phyloP scores from a whole-genome alignment of 352 stramenopile species.

The Phytophthora multivora region DNA sequence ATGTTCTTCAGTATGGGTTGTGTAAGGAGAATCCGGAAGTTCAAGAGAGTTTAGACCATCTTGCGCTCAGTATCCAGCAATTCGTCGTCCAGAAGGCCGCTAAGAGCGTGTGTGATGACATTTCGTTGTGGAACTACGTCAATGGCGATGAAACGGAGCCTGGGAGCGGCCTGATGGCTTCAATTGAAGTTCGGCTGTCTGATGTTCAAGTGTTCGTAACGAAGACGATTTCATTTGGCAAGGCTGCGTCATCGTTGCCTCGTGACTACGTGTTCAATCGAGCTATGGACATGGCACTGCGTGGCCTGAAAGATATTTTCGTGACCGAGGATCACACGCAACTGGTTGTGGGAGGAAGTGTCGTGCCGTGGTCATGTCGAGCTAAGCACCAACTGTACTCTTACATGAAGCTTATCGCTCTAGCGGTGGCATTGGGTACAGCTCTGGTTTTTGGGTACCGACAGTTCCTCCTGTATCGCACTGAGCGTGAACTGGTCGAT shows the following conservation, averaged over 20 bases:
- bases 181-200: conserved; percentile 51
- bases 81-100: conserved; percentile 47
- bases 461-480: conserved; percentile 45
- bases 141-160: background rate
- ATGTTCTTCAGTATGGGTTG: conserved; percentile 49
- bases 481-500: conserved; percentile 56
- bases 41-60: conserved; percentile 44
- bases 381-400: conserved; percentile 55
- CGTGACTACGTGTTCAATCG: conserved; percentile 66
- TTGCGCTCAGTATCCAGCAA: conserved; percentile 52
- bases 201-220: conserved; percentile 57
- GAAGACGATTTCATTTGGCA: conserved; percentile 45
- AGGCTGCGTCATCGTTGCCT: conserved; percentile 46
- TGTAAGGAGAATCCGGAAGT: conserved; percentile 66
- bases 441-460: conserved; percentile 39
- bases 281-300: conserved; percentile 62
- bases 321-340: conserved; percentile 50
- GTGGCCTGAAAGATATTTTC: conserved; percentile 57
- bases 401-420: conserved; percentile 43
- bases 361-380: conserved; percentile 60
- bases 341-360: conserved; percentile 47
- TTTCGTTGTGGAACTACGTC: conserved; percentile 38
- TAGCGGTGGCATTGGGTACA: conserved; percentile 37
- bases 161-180: conserved; percentile 19
- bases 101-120: conserved; percentile 38